Base-by-base conservation (phyloP, 2,329 filamentous ascomycete species). In the Microdochium nivale region DNA sequence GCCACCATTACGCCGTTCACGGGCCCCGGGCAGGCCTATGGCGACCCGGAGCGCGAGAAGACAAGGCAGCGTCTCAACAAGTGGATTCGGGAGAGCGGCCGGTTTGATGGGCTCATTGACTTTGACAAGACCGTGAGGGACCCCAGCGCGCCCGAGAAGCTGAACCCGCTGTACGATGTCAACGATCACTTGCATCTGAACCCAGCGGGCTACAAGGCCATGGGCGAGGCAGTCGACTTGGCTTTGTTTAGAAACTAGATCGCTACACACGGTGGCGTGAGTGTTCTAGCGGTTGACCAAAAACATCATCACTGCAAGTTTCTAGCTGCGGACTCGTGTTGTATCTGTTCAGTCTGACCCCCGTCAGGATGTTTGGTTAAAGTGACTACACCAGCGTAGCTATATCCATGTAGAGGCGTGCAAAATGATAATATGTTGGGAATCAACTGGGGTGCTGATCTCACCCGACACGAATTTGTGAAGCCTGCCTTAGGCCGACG, bases 181-280 rank as follows among this genome's bases (percentile, higher is more conserved):
- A 82, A 82, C 0, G 82, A 86, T 62, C 79, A 80, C 59, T 61
- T 86, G 57, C 83, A 86, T 67, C 70, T 78, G 2, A 81, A 76
- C 58, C 70, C 73, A 1, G 63, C 56, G 3, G 82, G 80, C 1
- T 86, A 83, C 59, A 66, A 73, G 59, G 71, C 71, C 4, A 68
- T 86, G 65, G 81, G 79, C 2, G 69, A 75, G 40, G 64, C 67
- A 48, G 78, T 85, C 48, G 78, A 80, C 3, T 54, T 84, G 50
- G 60, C 62, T 2, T 47, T 83, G 27, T 79, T 84, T 59, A 44
- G 21, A 11, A n/a, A n/a, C n/a, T n/a, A n/a, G n/a, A n/a, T n/a
- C n/a, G n/a, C n/a, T n/a, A n/a, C n/a, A n/a, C n/a, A n/a, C n/a
- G n/a, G n/a, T n/a, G n/a, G n/a, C n/a, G n/a, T n/a, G n/a, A n/a